Percentiles rank a stretch among this genome's conserved stretches.
Evolutionary conservation across 257 asterid species (phyloP).

Genomic region (Primulina tabacum): DNA sequence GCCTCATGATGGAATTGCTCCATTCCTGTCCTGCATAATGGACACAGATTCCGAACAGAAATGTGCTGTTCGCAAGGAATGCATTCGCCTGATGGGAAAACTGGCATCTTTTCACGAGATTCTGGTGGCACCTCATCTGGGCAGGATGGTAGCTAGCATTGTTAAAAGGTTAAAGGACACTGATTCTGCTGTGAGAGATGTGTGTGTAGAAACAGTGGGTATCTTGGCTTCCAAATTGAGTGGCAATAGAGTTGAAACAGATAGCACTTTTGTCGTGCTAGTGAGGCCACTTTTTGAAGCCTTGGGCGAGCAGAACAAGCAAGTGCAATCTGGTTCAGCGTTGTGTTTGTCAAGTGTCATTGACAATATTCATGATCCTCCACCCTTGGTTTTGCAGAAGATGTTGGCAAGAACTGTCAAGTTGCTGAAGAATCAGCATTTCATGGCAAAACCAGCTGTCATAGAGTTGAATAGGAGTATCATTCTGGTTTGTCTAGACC

Average conservation of each 20-base stretch:
- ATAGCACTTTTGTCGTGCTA: conserved; percentile 57
- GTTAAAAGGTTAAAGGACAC: conserved; percentile 89
- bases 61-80: conserved; percentile 86
- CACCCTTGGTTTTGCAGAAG: conserved; percentile 74
- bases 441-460: conserved; percentile 94
- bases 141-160: conserved; percentile 73
- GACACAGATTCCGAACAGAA: conserved; percentile 80
- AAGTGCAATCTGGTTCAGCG: conserved; percentile 81
- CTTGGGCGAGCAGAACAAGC: conserved; percentile 85
- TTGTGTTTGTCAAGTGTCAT: conserved; percentile 80
- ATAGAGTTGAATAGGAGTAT: conserved; percentile 89
- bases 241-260: conserved; percentile 49
- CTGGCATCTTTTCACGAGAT: conserved; percentile 60
- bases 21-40: conserved; percentile 75
- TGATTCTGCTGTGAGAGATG: conserved; percentile 82
- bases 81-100: conserved; percentile 75
- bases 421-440: conserved; percentile 85
- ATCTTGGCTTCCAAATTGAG: conserved; percentile 74
- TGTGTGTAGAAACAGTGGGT: conserved; percentile 75
- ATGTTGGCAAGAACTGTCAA: conserved; percentile 75
- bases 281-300: conserved; percentile 96
- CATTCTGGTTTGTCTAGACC: conserved; percentile 56
- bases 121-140: conserved; percentile 63
- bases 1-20: conserved; percentile 64
- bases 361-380: conserved; percentile 75